Conservation (phyloP, 805 yeast species). For the Pichia californica region DNA sequence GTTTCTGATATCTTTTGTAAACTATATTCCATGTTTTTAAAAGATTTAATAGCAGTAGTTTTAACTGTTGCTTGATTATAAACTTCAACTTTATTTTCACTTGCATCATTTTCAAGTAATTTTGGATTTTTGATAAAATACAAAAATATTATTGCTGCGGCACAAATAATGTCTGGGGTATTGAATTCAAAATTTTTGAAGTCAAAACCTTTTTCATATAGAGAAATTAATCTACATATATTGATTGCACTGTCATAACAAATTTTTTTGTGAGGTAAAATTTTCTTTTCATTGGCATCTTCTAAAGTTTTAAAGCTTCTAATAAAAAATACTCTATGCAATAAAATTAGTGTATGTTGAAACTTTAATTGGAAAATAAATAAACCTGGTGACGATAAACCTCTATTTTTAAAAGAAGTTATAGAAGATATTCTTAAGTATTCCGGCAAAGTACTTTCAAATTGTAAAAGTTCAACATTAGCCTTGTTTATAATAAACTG, state of each 20-base stretch:
- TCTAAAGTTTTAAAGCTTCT: not conserved
- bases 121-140: not conserved
- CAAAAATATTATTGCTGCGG: not conserved
- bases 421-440: not conserved
- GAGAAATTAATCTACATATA: too few relatives aligned
- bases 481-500: not conserved
- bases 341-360: not conserved
- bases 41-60: too few relatives aligned
- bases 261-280: not conserved
- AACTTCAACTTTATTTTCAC: not conserved
- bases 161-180: not conserved
- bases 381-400: not conserved
- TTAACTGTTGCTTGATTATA: too few relatives aligned
- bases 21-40: too few relatives aligned
- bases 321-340: too few relatives aligned
- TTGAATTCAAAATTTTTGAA: not conserved
- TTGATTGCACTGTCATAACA: not conserved
- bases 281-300: not conserved
- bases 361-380: not conserved
- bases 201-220: not conserved
- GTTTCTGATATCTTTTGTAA: too few relatives aligned
- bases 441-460: not conserved
- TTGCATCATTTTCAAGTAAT: not conserved
- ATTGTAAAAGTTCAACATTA: not conserved
- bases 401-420: not conserved